Base-by-base conservation (phyloP, 2,329 filamentous ascomycete species). In the Diplodia seriata region DNA sequence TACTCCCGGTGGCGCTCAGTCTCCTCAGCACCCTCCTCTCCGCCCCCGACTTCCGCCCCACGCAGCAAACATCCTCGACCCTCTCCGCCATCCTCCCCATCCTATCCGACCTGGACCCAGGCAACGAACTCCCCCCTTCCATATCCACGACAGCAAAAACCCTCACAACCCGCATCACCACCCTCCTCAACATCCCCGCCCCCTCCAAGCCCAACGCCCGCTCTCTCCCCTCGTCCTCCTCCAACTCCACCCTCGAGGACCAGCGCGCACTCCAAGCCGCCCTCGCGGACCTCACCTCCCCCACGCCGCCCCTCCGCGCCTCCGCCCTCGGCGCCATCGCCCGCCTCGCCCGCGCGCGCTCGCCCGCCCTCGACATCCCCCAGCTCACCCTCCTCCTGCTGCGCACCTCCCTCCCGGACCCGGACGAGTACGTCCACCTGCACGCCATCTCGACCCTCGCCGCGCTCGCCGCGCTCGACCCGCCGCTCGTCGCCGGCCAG, bases 361-460 rank as follows among this genome's bases (percentile, higher is more conserved):
- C 76, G 64, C 77, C 88, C 0, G 81, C 89, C 11, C 76, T 93
- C 18, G 90, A 93, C 73, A 84, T 92, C n/a, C 87, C 87, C 0
- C 85, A 88, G 1, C 82, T 88, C 3, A 81, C 90, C 0, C 85
- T 90, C 6, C 81, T 91, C 1, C 81, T 93, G 0, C 81, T 92
- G 65, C 87, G 88, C 1, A 87, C 85, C 11, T 81, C 92, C 0
- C 80, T 92, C 1, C 84, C 85, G 69, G 89, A 91, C 59, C 81
- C 84, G 6, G 91, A 93, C 67, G 89, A 91, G 67, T 93, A 90
- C 74, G 88, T 92, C 69, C 90, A 91, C 72, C 81, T 90, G 2
- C 85, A 87, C n/a, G 86, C 88, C 18, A 86, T 93, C 69, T 87
- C 87, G 70, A 83, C 89, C 1, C 87, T 91, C 68, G 85, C 86